A percentile compares a stretch with the other conserved stretches of the same genome.
These are phyloP conservation scores for Hyphopichia fennica DNA, from an alignment of 1,139 yeast species.

Conservation along the genomic window DNA sequence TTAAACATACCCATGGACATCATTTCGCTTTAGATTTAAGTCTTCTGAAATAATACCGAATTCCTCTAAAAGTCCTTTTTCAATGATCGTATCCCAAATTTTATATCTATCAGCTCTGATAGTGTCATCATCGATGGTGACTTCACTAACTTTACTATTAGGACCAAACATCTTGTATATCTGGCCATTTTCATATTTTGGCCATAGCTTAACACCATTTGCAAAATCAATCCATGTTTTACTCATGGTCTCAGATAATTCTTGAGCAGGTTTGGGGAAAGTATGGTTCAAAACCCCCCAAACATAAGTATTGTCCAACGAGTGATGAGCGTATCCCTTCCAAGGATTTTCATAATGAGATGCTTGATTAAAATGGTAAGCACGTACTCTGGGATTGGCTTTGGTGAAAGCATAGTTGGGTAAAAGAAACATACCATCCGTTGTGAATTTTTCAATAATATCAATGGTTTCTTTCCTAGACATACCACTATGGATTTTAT, in stretches of 20 bases:
- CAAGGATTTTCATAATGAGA: constrained; percentile 12
- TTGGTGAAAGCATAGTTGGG: constrained; percentile 8
- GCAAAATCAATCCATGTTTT: constrained; percentile 12
- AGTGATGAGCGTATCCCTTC: constrained; percentile 15
- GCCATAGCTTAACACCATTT: constrained; percentile 12
- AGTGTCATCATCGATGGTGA: constrained; percentile 5
- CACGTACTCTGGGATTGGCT: constrained; percentile 5
- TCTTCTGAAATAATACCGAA: constrained; percentile 11
- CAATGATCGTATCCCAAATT: constrained; percentile 11
- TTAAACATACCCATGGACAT: constrained; percentile 6
- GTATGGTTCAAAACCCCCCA: constrained; percentile 11
- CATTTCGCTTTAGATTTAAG: constrained; percentile 6
- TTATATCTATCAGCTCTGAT: constrained; percentile 7
- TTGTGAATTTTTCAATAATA: constrained; percentile 6
- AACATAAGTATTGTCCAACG: constrained; percentile 14
- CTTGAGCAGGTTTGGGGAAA: constrained; percentile 4
- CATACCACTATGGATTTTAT: constrained; percentile 3
- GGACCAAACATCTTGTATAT: constrained; percentile 12
- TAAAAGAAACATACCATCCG: constrained; percentile 8
- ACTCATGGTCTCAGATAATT: constrained; percentile 6
- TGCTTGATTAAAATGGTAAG: constrained; percentile 9
- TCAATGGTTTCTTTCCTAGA: constrained; percentile 1
- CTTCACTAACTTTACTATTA: background rate
- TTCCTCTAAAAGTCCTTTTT: constrained; percentile 9
- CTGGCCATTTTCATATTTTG: constrained; percentile 4